Conservation (phyloP, 108 stramenopile genomes). For the Nannochloropsis salina region DNA sequence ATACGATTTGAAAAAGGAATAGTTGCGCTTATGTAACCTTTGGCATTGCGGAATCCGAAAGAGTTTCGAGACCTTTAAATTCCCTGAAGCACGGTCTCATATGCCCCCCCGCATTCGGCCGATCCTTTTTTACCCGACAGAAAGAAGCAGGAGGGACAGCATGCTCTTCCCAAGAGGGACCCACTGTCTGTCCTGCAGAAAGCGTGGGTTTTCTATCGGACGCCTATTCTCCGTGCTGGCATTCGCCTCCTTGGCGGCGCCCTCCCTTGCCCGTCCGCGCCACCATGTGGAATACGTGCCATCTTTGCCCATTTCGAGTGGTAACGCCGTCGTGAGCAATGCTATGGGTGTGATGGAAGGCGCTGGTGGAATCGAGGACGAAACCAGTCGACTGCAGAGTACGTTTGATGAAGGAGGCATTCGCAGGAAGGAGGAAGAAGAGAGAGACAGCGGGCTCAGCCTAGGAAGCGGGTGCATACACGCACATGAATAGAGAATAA, state of each 20-base stretch:
- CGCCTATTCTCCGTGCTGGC: not conserved
- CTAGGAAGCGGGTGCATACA: too few species aligned
- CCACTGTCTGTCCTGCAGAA: not conserved
- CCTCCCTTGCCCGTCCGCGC: constrained; percentile 11
- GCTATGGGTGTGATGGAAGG: not conserved
- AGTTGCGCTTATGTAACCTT: too few species aligned
- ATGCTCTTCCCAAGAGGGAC: constrained; percentile 7
- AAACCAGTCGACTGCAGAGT: constrained; percentile 13
- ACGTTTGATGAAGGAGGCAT: not conserved
- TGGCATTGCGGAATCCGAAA: too few species aligned
- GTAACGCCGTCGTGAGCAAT: not conserved
- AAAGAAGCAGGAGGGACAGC: not conserved
- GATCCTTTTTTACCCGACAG: not conserved
- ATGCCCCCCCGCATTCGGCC: not conserved
- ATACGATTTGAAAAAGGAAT: too few species aligned
- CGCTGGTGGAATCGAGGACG: constrained; percentile 14
- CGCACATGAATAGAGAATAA: too few species aligned
- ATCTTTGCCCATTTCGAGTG: not conserved
- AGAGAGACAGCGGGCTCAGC: not conserved
- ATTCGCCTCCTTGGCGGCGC: not conserved
- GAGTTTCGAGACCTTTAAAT: too few species aligned
- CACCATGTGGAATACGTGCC: not conserved
- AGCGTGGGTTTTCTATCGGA: not conserved
- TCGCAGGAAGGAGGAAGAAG: not conserved
- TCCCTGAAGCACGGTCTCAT: too few species aligned